Percentiles rank a stretch among this genome's conserved stretches.
Evolutionary conservation across 805 yeast species (phyloP).

Genomic region (Komagataella pastoris): DNA sequence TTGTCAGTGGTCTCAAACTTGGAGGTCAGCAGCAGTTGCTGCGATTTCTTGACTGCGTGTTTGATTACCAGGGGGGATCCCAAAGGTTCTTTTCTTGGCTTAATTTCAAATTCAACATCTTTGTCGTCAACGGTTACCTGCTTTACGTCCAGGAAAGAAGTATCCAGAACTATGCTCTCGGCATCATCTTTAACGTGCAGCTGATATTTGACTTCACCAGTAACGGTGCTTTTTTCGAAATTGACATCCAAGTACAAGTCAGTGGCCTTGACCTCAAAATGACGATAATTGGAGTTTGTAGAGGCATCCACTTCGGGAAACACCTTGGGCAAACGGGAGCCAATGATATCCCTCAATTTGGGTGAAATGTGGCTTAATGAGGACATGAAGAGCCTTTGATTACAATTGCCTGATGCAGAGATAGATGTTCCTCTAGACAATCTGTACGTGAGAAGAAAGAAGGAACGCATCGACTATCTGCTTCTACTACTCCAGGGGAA

Average conservation of each 20-base stretch:
- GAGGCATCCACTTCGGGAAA: constrained; percentile 61
- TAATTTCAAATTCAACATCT: constrained; percentile 18
- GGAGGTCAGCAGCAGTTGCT: constrained; percentile 3
- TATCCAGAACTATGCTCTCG: constrained; percentile 43
- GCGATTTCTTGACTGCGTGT: constrained; percentile 12
- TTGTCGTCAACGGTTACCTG: constrained; percentile 29
- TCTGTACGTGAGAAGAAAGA: not conserved
- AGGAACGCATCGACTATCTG: not conserved
- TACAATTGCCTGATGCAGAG: not conserved
- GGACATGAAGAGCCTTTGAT: not conserved
- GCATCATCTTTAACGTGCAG: constrained; percentile 20
- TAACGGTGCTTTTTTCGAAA: constrained; percentile 37
- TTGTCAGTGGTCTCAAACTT: constrained; percentile 41
- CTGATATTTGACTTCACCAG: constrained; percentile 40
- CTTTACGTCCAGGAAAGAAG: constrained; percentile 44
- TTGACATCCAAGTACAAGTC: constrained; percentile 35
- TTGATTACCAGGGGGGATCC: constrained; percentile 36
- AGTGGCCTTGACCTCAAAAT: constrained; percentile 39
- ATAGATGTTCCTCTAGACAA: not conserved
- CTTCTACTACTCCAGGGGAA: not conserved
- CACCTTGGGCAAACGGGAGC: constrained; percentile 18
- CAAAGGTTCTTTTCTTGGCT: constrained; percentile 34
- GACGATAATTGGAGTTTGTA: constrained; percentile 59
- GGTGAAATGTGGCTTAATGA: constrained; percentile 4
- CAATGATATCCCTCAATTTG: constrained; percentile 7